Conservation (phyloP, 2,329 filamentous ascomycete species). For the Fusarium sterilihyphosum region DNA sequence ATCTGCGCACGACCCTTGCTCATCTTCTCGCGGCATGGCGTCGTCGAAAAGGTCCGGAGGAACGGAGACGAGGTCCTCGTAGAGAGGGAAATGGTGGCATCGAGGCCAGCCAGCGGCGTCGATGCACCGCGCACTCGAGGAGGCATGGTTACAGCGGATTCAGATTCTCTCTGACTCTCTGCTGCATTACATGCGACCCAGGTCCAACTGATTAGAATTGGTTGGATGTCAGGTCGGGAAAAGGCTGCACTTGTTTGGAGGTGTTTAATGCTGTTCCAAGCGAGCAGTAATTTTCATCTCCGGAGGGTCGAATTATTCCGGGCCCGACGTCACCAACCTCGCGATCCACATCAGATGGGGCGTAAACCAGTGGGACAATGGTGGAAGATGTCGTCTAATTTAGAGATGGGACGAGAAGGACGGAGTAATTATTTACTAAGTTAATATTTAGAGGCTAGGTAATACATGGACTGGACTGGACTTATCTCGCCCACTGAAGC, state of each 20-base stretch:
- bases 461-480: too few species aligned
- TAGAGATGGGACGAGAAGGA: neutral
- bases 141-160: constrained; percentile 44
- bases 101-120: constrained; percentile 46
- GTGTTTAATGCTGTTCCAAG: constrained; percentile 2
- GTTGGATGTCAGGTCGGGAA: constrained; percentile 26
- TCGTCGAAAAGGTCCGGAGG: constrained; percentile 53
- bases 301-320: constrained; percentile 23
- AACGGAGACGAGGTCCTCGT: constrained; percentile 30
- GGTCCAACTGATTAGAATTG: constrained; percentile 41
- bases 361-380: neutral
- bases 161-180: constrained; percentile 21
- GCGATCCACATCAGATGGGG: neutral
- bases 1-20: constrained; percentile 51
- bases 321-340: neutral
- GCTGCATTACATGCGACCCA: constrained; percentile 40
- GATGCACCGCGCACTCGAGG: constrained; percentile 46
- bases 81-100: constrained; percentile 38
- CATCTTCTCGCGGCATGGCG: constrained; percentile 51
- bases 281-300: constrained; percentile 35
- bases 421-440: too few species aligned
- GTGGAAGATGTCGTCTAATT: neutral
- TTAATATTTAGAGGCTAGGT: too few species aligned
- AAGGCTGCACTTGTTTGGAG: constrained; percentile 24
- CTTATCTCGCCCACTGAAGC: neutral